Conservation (phyloP, 192 early-diverging fungal species). For the Rhizophagus prolifer region DNA sequence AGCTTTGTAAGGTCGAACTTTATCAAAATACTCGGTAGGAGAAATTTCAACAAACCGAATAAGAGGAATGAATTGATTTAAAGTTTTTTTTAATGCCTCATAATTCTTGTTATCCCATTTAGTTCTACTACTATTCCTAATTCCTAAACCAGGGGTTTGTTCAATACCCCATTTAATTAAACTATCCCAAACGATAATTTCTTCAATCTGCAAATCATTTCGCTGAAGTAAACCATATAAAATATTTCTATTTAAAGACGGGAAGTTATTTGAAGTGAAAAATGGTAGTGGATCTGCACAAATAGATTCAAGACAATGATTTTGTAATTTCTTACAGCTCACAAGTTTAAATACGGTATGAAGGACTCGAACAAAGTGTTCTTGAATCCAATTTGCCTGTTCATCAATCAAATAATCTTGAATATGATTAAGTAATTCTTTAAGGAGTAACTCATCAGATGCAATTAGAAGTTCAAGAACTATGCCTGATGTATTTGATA, state of each 20-base stretch:
- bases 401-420: background rate
- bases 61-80: constrained; percentile 6
- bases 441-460: no score
- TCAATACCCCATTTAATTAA: constrained; percentile 17
- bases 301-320: constrained; percentile 5
- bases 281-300: constrained; percentile 8
- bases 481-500: no score
- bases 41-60: constrained; percentile 14
- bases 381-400: background rate
- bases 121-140: background rate
- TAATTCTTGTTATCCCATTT: constrained; percentile 1
- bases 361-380: constrained; percentile 6
- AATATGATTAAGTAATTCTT: no score
- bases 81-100: background rate
- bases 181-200: constrained; percentile 7
- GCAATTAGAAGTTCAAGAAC: no score
- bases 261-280: background rate
- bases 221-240: no score
- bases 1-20: constrained; percentile 7
- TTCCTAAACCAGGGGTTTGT: background rate
- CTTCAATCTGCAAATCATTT: background rate
- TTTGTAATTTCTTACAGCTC: constrained; percentile 4
- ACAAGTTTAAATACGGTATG: constrained; percentile 1
- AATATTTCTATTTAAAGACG: no score
- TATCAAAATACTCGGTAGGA: background rate